Evolutionary conservation across 129 eudicot species (phyloP), one percentile per base, ranked within the genome.

Genomic region (Scalesia atractyloides): DNA sequence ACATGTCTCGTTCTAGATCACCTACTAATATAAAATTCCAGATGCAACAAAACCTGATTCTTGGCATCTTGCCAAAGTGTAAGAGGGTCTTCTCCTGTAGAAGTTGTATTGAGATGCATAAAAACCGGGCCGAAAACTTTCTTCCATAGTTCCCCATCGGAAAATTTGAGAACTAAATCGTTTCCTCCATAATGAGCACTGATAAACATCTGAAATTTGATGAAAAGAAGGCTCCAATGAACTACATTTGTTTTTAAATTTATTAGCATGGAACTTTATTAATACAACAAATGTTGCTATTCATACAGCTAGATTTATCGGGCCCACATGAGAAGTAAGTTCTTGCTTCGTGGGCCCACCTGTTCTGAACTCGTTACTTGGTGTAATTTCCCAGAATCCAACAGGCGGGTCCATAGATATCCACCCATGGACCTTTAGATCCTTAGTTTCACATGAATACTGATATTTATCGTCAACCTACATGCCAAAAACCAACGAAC

Each of bases 61-160:
- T 87, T 87, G 72, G 92, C 92, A 58, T 87, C 86, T 0, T 93
- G 76, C 98, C 97, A 89, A 7, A 93, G 84, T 3, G 81, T 73
- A 19, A 74, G 71, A 63, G 84, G 76, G 66, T 82, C 84, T 57
- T 82, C 61, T 52, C 76, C 73, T 11, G 19, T 66, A 48, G 76
- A 43, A 11, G 26, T 75, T 5, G 90, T 75, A 63, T 93, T 87
- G 1, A 93, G 73, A 73, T 85, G 81, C 39, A 87, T 78, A 72
- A 82, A 93, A 80, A 87, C 92, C 0, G 98, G 98, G 16, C 98
- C 98, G 60, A 89, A 92, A 36, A 85, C 91, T 81, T 85, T 92
- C 85, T 89, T 92, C 98, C 96, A 93, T 37, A 65, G 69, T 73
- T 93, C 98, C 8, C 95, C 95, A 24, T 82, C 67, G 0, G 78